Conservation (phyloP, 2,329 filamentous ascomycete genomes). For the Cladophialophora psammophila region DNA sequence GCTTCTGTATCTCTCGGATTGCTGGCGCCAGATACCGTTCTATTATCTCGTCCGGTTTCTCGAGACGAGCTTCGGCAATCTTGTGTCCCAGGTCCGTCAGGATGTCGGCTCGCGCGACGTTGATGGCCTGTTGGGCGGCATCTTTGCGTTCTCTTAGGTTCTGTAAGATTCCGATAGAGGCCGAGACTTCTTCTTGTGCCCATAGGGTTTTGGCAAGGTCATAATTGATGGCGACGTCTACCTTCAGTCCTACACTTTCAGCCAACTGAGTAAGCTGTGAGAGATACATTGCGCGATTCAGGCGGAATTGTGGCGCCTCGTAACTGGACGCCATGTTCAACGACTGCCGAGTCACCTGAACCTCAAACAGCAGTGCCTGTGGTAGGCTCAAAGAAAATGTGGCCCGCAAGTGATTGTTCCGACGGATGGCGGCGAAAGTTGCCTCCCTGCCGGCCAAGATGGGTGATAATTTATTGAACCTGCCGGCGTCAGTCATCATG, state of each 20-base stretch:
- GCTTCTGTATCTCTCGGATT: conserved; percentile 77
- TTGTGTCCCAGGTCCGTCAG: conserved; percentile 88
- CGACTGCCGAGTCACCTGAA: conserved; percentile 76
- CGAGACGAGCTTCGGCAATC: conserved; percentile 85
- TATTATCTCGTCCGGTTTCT: conserved; percentile 90
- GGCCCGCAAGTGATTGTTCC: conserved; percentile 69
- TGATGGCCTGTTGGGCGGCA: conserved; percentile 72
- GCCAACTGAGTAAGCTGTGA: conserved; percentile 77
- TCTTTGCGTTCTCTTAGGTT: conserved; percentile 69
- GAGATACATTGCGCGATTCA: conserved; percentile 85
- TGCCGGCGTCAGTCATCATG: conserved; percentile 34
- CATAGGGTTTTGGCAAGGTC: conserved; percentile 91
- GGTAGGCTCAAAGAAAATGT: conserved; percentile 67
- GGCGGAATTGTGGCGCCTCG: conserved; percentile 80
- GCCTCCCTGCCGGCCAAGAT: conserved; percentile 85
- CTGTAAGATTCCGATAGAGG: conserved; percentile 88
- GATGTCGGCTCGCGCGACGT: conserved; percentile 77
- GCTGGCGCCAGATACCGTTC: conserved; percentile 84
- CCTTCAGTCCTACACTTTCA: conserved; percentile 72
- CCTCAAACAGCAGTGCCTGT: conserved; percentile 74
- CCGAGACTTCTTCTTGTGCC: conserved; percentile 89
- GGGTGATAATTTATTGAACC: conserved; percentile 71
- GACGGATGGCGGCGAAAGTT: conserved; percentile 78
- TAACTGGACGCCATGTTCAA: conserved; percentile 80
- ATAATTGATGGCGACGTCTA: conserved; percentile 78